A percentile compares a stretch with the other conserved stretches of the same genome.
Evolutionary conservation across 768 basidiomycete species (phyloP).

Genomic region (Filobasidium floriforme): DNA sequence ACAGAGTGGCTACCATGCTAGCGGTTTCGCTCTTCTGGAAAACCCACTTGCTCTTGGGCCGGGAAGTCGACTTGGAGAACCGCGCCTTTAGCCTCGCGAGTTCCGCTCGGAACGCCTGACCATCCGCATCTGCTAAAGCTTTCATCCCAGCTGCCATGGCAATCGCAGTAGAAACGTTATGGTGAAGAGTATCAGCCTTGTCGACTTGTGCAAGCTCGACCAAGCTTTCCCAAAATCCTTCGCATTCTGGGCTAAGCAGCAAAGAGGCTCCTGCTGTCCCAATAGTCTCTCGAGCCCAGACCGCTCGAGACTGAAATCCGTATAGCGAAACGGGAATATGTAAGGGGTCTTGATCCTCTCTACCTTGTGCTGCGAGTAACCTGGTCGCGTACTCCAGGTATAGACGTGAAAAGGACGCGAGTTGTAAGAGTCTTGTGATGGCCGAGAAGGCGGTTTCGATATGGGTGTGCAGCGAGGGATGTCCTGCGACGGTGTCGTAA

Average conservation of each 20-base stretch:
- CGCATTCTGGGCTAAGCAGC: constrained; percentile 2
- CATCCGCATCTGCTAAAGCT: not conserved
- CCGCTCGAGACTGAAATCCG: constrained; percentile 63
- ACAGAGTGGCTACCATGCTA: not conserved
- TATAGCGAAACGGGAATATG: constrained; percentile 63
- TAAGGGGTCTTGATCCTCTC: constrained; percentile 44
- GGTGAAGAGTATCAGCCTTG: not conserved
- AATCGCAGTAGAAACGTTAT: not conserved
- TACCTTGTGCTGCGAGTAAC: constrained; percentile 54
- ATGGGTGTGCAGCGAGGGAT: constrained; percentile 30
- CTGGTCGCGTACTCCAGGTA: constrained; percentile 73
- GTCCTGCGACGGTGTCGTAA: constrained; percentile 59
- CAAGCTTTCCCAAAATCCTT: constrained; percentile 3
- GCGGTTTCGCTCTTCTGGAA: not conserved
- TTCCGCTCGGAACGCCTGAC: not conserved
- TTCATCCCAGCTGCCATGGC: constrained; percentile 5
- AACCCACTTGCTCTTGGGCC: not conserved
- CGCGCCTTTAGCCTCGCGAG: not conserved
- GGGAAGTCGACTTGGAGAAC: not conserved
- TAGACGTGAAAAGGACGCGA: constrained; percentile 56
- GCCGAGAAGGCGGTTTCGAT: constrained; percentile 55
- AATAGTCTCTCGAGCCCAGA: constrained; percentile 48
- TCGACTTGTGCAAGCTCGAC: not conserved
- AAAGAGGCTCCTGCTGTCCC: constrained; percentile 1
- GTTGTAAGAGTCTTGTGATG: constrained; percentile 61